These are phyloP conservation scores for Exophiala sp. DNA, from an alignment of 2,329 filamentous ascomycete species.

Conservation along the genomic window DNA sequence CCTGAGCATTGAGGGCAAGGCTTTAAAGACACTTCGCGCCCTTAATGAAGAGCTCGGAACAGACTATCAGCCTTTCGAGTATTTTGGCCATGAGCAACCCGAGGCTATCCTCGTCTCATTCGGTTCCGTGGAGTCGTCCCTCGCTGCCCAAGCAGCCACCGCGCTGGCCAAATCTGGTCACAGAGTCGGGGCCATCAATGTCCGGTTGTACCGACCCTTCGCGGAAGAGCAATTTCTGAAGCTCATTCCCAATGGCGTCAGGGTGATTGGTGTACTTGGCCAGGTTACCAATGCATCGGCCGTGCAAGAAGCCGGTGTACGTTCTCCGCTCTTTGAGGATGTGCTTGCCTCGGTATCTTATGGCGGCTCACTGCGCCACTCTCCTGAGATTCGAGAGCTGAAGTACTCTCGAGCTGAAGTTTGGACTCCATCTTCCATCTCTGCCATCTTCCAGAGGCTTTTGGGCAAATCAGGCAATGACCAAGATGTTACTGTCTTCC, in stretches of 20 bases:
- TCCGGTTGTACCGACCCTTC: conserved; percentile 91
- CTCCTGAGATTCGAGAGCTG: conserved; percentile 67
- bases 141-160: conserved; percentile 72
- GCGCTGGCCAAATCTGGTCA: conserved; percentile 65
- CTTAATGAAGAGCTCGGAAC: conserved; percentile 92
- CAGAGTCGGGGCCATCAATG: conserved; percentile 81
- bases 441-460: conserved; percentile 43
- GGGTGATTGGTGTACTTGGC: conserved; percentile 76
- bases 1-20: conserved; percentile 64
- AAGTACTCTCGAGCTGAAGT: conserved; percentile 76
- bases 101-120: conserved; percentile 86
- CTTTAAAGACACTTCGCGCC: conserved; percentile 62
- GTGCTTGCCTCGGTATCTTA: conserved; percentile 81
- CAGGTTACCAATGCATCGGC: conserved; percentile 71
- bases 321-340: conserved; percentile 87
- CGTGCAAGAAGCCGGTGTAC: conserved; percentile 66
- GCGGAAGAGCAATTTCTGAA: conserved; percentile 89
- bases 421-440: conserved; percentile 51
- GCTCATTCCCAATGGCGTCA: conserved; percentile 66
- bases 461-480: conserved; percentile 39
- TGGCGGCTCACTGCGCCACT: conserved; percentile 57
- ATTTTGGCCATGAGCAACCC: conserved; percentile 73
- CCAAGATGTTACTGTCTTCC: conserved; percentile 42
- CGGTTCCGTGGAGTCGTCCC: conserved; percentile 81
- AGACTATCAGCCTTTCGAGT: conserved; percentile 88